Evolutionary conservation across 2,329 filamentous ascomycete species (phyloP), one percentile per base, ranked within the genome.

Genomic region (Cercospora sp.): DNA sequence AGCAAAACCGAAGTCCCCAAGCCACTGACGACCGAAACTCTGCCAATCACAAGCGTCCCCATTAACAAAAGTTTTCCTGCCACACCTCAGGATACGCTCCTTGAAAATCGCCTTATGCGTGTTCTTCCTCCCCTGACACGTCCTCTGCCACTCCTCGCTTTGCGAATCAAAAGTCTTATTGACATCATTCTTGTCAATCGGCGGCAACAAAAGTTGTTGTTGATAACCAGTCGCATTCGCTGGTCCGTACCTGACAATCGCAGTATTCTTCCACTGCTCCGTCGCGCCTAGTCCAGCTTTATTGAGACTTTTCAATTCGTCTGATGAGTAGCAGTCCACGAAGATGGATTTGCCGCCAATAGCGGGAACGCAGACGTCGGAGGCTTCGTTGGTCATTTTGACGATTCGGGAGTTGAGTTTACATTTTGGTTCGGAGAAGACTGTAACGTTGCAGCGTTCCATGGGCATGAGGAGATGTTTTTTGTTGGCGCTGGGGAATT

Each of bases 111-210:
- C 43, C 43, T 53, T 55, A 24, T 63, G 43, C 49, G 61, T 63
- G 32, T 30, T 28, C 30, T 55, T 63, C 61, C 61, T 63, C 32
- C 61, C 61, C 18, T 32, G 21, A 13, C 43, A 55, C n/a, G 61
- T 63, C 30, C 61, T 63, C 61, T 34, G 26, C 43, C 49, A 63
- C 43, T 63, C 61, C 18, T 63, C 61, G 40, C 61, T 63, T 9
- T 55, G 28, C 30, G 43, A 24, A 55, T 63, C 61, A 55, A 43
- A 63, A 16, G 61, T 63, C 32, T 55, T 55, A 13, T 63, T 63
- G 13, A 55, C 18, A 10, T 37, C 18, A 10, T 37, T 30, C 26
- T 51, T 49, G 10, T 62, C 60, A 30, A 18, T 13, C 21, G 61
- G 45, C 28, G 61, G 61, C 61, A 40, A 13, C 49, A 57, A 43